Base-by-base conservation (phyloP, 2,329 filamentous ascomycete genomes). In the Bretziella fagacearum region DNA sequence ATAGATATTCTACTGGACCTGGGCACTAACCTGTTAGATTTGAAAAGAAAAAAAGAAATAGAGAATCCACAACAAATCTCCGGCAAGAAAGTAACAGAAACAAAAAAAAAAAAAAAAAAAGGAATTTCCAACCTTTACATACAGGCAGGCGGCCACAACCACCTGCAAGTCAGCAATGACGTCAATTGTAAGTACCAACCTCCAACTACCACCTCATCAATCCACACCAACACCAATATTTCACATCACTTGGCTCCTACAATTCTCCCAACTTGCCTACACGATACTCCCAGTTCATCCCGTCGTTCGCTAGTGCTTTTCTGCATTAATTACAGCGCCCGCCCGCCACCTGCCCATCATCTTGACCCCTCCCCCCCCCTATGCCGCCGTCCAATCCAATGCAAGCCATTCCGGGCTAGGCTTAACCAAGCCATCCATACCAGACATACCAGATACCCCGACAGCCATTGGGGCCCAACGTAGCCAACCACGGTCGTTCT, bases 171-270 rank as follows among this genome's bases (percentile, higher is more conserved):
- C 33, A 39, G 18, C 20, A 39, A 39, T 39, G 35, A 39, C 18
- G 18, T 39, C 35, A 20, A 39, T 39, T 39, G 35, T 39, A 39
- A 39, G 35, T 39, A 13, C 35, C 35, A 39, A n/a, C n/a, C n/a
- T n/a, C 18, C 35, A 39, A 15, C 3, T 3, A 36, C 18, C 18
- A 15, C 33, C 18, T n/a, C 15, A 36, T 18, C 11, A 18, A 8
- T n/a, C 18, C 33, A 36, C 33, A 36, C 15, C 6, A 8, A n/a
- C 33, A 29, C 27, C 27, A 29, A 6, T 13, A 29, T 29, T 13
- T 13, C 30, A 33, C 30, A 33, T 15, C 30, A 33, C 17, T n/a
- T n/a, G 11, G 11, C 13, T 33, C 5, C 17, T 6, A n/a, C 13
- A n/a, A 10, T 33, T n/a, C 11, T n/a, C 17, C 17, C 13, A 15